Percentiles rank a stretch among this genome's conserved stretches.
These are phyloP conservation scores for Vanderwaltozyma yarrowii DNA, from an alignment of 805 yeast genomes.

Conservation along the genomic window DNA sequence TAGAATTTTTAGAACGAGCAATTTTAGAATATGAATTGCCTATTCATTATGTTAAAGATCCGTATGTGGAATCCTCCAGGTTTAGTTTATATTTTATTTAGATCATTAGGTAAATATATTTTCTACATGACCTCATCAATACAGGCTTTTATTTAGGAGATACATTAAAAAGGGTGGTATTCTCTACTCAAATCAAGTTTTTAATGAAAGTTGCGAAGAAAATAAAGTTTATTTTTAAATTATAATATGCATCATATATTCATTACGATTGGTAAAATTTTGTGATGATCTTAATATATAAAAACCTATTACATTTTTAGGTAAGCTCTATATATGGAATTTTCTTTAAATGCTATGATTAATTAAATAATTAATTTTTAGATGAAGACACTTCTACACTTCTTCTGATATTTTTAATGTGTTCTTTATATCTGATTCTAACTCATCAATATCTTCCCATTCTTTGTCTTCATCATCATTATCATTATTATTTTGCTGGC, in stretches of 20 bases:
- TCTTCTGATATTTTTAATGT: slow-evolving; percentile 26
- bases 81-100: slow-evolving; percentile 16
- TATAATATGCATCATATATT: too few relatives aligned
- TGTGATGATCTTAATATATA: too few relatives aligned
- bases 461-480: slow-evolving; percentile 20
- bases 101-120: too few relatives aligned
- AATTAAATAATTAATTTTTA: slow-evolving; percentile 37
- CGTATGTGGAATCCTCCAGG: slow-evolving; percentile 12
- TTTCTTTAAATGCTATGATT: slow-evolving; percentile 43
- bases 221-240: too few relatives aligned
- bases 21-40: slow-evolving; percentile 13
- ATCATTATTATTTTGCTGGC: slow-evolving; percentile 13
- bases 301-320: slow-evolving; percentile 25
- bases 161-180: too few relatives aligned
- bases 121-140: too few relatives aligned
- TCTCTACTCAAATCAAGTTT: too few relatives aligned
- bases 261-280: too few relatives aligned
- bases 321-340: background rate
- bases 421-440: slow-evolving; percentile 25
- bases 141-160: too few relatives aligned
- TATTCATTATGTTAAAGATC: slow-evolving; percentile 13
- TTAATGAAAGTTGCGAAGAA: too few relatives aligned
- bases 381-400: too few relatives aligned
- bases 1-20: slow-evolving; percentile 21
- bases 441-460: slow-evolving; percentile 34